Base-by-base conservation (phyloP, 1,284 basidiomycete genomes). In the Leccinum angustisporum region DNA sequence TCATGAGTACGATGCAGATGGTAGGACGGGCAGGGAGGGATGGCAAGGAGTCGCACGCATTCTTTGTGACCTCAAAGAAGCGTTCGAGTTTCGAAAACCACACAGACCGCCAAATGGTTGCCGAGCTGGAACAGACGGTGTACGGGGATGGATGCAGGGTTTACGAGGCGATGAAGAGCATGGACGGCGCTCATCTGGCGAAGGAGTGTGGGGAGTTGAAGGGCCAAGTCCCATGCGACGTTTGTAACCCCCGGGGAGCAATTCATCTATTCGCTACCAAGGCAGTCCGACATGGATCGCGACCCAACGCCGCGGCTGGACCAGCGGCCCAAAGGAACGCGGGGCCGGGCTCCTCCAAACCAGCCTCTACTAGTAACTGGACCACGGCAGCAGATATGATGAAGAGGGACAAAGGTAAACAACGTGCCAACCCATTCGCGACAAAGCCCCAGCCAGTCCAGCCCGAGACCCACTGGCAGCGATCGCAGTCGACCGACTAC, bases 21-120 rank as follows among this genome's bases (percentile, higher is more conserved):
- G 9, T 34, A 6, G 33, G 46, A 4, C 31, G 33, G 5, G 61
- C 61, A 1, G 52, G 61, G 1, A 62, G 61, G 18, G 60, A 62
- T 2, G 60, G 54, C 2, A n/a, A 7, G 3, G 40, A 40, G 36
- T 62, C 54, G 1, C 61, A 62, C 14, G 27, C 38, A 1, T 62
- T 62, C 51, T 62, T 62, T 2, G 25, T 25, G 14, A 52, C 54
- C 8, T 43, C 34, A 25, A n/a, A 4, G 27, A 8, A 16, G 11
- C 8, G 16, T 40, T 16, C 8, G 40, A 43, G 40, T n/a, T 43
- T 34, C 34, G 30, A 30, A 30, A 30, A 30, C 30, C 5, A 30
- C 5, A 30, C 30, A 5, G 30, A 30, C 30, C 6, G 6, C 30
- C 30, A 30, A 30, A 30, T 31, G 34, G 34, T 14, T 11, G 5